Percentiles rank a stretch among this genome's conserved stretches.
These are phyloP conservation scores for Lagenidium giganteum DNA, from an alignment of 352 stramenopile genomes.

Conservation along the genomic window DNA sequence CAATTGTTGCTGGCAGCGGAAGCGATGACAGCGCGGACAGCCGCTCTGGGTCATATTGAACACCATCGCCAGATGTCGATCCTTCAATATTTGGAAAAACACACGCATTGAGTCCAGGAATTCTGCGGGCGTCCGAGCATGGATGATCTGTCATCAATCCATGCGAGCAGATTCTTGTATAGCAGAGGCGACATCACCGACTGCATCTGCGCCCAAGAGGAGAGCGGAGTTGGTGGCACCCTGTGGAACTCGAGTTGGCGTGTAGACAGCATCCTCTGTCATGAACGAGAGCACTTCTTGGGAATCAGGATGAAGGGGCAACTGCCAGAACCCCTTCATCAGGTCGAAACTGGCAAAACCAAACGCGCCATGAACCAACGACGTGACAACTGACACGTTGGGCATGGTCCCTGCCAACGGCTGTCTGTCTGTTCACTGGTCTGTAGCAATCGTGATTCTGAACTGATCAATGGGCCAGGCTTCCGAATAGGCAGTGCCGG, in stretches of 20 bases:
- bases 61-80: too few species aligned
- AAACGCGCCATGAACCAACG: background rate
- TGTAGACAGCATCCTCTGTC: slow-evolving; percentile 6
- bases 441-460: slow-evolving; percentile 1
- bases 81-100: too few species aligned
- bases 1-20: too few species aligned
- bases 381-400: background rate
- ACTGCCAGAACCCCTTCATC: slow-evolving; percentile 12
- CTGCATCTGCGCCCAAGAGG: too few species aligned
- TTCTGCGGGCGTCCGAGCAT: too few species aligned
- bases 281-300: slow-evolving; percentile 11
- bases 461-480: background rate
- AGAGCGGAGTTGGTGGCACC: slow-evolving; percentile 1
- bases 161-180: too few species aligned
- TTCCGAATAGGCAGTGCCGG: background rate
- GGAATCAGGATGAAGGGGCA: slow-evolving; percentile 8
- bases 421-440: background rate
- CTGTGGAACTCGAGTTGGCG: slow-evolving; percentile 7
- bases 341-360: background rate
- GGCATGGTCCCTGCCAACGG: slow-evolving; percentile 2
- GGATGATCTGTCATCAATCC: too few species aligned
- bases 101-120: too few species aligned
- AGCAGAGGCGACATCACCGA: too few species aligned
- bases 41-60: too few species aligned
- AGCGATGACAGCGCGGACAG: too few species aligned